These are phyloP conservation scores for Medicago arabica DNA, from an alignment of 306 rosid genomes.

Conservation along the genomic window DNA sequence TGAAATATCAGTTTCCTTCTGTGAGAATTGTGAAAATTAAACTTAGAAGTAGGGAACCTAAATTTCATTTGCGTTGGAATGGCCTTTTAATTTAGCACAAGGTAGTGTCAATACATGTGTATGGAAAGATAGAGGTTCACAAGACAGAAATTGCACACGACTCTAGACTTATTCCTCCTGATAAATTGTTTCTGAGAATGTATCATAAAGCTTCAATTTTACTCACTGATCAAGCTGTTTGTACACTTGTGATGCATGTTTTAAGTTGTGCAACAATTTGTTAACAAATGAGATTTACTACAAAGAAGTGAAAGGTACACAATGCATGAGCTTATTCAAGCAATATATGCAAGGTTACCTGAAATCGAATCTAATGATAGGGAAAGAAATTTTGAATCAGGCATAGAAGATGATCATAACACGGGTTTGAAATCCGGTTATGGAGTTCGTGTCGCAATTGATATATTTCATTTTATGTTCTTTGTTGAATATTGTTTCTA, in stretches of 20 bases:
- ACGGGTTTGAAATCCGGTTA: slow-evolving; percentile 53
- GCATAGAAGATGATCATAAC: slow-evolving; percentile 46
- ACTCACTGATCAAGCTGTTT: slow-evolving; percentile 67
- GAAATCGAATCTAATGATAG: slow-evolving; percentile 55
- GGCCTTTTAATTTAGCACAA: too few relatives aligned
- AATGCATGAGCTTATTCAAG: slow-evolving; percentile 86
- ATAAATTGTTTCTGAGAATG: too few relatives aligned
- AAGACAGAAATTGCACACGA: too few relatives aligned
- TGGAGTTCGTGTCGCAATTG: slow-evolving; percentile 73
- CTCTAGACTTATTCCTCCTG: too few relatives aligned
- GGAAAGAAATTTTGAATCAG: slow-evolving; percentile 57
- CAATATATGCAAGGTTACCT: slow-evolving; percentile 60
- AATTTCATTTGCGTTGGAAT: too few relatives aligned
- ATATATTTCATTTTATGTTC: slow-evolving; percentile 89
- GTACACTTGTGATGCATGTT: slow-evolving; percentile 74
- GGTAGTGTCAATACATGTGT: too few relatives aligned
- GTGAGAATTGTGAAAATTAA: too few relatives aligned
- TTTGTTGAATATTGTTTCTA: slow-evolving; percentile 72
- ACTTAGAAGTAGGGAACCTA: too few relatives aligned
- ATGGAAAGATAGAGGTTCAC: too few relatives aligned
- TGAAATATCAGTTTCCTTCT: too few relatives aligned
- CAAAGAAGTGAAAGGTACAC: slow-evolving; percentile 73
- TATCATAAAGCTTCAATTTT: slow-evolving; percentile 62
- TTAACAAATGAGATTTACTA: slow-evolving; percentile 67
- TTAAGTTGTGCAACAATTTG: slow-evolving; percentile 79